phyloP scores from a whole-genome alignment of 495 filamentous ascomycete genomes.

The Venustampulla echinocandica region DNA sequence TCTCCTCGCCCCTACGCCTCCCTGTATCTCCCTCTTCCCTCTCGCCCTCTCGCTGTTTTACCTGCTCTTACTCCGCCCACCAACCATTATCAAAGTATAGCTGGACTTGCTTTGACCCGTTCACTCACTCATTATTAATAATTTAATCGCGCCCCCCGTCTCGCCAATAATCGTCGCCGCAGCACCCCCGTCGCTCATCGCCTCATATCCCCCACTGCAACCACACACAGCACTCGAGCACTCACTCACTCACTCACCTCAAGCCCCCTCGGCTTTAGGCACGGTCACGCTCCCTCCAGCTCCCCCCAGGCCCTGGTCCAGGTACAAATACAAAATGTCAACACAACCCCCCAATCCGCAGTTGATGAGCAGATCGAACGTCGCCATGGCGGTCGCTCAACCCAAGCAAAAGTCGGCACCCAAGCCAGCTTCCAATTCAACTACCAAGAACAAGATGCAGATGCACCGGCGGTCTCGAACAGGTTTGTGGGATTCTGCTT shows the following conservation, averaged over 20 bases:
- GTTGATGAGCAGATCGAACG: constrained; percentile 43
- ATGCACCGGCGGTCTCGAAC: constrained; percentile 90
- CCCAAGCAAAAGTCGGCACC: constrained; percentile 45
- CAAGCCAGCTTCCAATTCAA: constrained; percentile 24
- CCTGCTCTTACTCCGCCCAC: background rate
- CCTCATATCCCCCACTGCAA: too few species aligned
- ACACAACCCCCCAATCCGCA: constrained; percentile 47
- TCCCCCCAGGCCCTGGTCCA: constrained; percentile 19
- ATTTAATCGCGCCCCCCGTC: constrained; percentile 26
- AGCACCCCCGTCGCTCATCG: constrained; percentile 20
- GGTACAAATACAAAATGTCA: constrained; percentile 59
- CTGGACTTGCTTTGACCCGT: constrained; percentile 27
- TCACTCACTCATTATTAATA: constrained; percentile 28
- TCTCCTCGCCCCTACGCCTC: constrained; percentile 4
- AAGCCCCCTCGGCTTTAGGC: too few species aligned
- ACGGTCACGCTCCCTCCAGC: constrained; percentile 29
- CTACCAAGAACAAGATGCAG: constrained; percentile 54
- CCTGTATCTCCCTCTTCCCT: constrained; percentile 3
- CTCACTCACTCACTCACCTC: too few species aligned
- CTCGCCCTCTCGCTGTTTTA: too few species aligned
- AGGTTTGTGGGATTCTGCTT: constrained; percentile 48
- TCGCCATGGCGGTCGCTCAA: constrained; percentile 49
- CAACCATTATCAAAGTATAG: constrained; percentile 19
- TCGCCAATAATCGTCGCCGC: constrained; percentile 23
- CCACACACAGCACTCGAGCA: too few species aligned